Evolutionary conservation across 257 asterid genomes (phyloP).

Genomic region (Ilex aquifolium): DNA sequence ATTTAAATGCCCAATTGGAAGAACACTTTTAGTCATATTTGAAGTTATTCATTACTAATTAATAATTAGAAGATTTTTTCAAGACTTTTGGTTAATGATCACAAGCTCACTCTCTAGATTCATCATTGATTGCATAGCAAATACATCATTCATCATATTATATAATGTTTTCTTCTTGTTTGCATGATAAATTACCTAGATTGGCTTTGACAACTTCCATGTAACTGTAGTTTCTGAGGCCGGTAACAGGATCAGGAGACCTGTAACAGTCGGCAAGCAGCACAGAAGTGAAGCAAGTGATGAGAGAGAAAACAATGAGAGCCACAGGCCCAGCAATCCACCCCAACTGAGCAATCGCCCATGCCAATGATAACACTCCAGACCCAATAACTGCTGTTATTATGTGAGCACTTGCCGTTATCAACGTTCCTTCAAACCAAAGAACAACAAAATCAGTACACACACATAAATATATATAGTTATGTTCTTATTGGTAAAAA

Average conservation of each 20-base stretch:
- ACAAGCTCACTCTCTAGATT: no score
- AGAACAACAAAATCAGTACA: no score
- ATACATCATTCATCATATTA: no score
- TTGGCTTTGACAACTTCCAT: slow-evolving; percentile 43
- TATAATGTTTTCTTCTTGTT: no score
- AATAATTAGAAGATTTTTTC: no score
- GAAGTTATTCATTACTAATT: no score
- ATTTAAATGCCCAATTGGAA: no score
- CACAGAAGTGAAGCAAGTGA: slow-evolving; percentile 54
- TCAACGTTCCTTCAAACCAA: slow-evolving; percentile 32
- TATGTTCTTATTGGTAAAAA: no score
- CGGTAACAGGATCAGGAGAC: slow-evolving; percentile 21
- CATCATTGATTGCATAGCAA: no score
- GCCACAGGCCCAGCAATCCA: slow-evolving; percentile 68
- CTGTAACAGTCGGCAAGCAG: slow-evolving; percentile 59
- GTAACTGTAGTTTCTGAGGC: slow-evolving; percentile 46
- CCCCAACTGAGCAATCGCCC: slow-evolving; percentile 74
- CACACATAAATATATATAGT: no score
- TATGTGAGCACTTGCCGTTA: slow-evolving; percentile 60
- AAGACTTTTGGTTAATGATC: no score
- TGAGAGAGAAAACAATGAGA: slow-evolving; percentile 36
- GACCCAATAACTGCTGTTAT: slow-evolving; percentile 74
- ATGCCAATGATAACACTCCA: slow-evolving; percentile 70
- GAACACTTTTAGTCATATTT: no score
- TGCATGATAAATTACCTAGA: slow-evolving; percentile 28